Evolutionary conservation across 1,139 yeast genomes (phyloP), one percentile per base, ranked within the genome.

Genomic region (Entelexis sorbosivorans): DNA sequence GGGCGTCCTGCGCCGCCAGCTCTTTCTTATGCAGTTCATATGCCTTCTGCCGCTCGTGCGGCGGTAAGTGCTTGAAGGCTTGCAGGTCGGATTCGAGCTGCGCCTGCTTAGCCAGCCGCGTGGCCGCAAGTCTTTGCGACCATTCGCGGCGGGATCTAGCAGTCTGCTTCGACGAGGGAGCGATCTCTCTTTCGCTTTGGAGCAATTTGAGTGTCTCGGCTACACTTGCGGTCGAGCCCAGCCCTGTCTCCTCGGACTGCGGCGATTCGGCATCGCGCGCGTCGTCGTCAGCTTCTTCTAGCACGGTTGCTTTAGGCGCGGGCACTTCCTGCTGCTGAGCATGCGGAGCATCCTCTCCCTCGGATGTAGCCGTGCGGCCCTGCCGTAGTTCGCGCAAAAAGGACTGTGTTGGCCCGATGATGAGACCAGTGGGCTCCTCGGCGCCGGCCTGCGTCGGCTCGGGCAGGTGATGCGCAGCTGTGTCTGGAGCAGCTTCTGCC

Each of bases 1-100:
- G 49, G 35, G 69, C 64, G 53, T 64, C 67, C 48, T 63, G 61
- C 2, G 52, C 47, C 19, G 61, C 65, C 14, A 64, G 56, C 22
- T 60, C 57, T 32, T 59, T 57, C 44, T 65, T 65, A 44, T 77
- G 77, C 40, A 73, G 69, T 35, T 69, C 66, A 1, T 77, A 61
- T n/a, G 66, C 60, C 22, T 64, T 65, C 47, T 66, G 67, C 2
- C 66, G 63, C 19, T 66, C 71, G 35, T 65, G 61, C 31, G 60
- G 63, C 10, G 69, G 60, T 49, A 69, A 62, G 38, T 62, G 61
- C 16, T 61, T 60, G 50, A 60, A 63, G 55, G 38, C 64, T 63
- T 60, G 72, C 59, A 53, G 71, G 70, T 13, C 63, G 59, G 54
- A 64, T 59, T 17, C 71, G 59, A 55, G 57, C 44, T 60, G 72